Evolutionary conservation across 2,329 filamentous ascomycete genomes (phyloP), one percentile per base, ranked within the genome.

Genomic region (Colletotrichum plurivorum): DNA sequence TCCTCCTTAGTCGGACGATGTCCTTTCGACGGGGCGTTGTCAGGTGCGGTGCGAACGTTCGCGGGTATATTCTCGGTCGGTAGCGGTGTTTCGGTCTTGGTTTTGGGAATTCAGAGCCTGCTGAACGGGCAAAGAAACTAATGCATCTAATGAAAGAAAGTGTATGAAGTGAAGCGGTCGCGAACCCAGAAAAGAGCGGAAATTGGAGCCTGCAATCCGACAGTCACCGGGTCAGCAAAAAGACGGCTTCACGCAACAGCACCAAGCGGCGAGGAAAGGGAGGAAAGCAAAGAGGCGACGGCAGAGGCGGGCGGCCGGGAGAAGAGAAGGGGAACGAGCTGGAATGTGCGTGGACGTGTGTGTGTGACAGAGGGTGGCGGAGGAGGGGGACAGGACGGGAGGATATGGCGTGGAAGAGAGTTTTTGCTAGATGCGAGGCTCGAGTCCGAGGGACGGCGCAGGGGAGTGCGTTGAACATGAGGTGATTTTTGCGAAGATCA

Each of bases 81-180:
- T 22, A 20, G 57, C 10, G 27, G 52, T 51, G 39, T 31, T 8
- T 36, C 31, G 31, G 31, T 9, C 10, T 36, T 36, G 31, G 31
- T 36, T 36, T 52, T 70, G 62, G 71, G 27, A 65, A 82, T 85
- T 87, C 85, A 87, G 85, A 86, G 80, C 85, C 85, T 83, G 85
- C 85, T 87, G 85, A 87, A 87, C 73, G 75, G 74, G 74, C 75
- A 74, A 75, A 73, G 69, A 68, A 71, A 68, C 56, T 57, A 69
- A 74, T 74, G 74, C 77, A 78, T 80, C 68, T 73, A 78, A 36
- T 10, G 31, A 76, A 72, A 63, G 73, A 76, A 67, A 71, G 73
- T 73, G 65, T 69, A 75, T 72, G 73, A 77, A 75, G 60, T 58
- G 66, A 74, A 76, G 39, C 22, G 12, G 51, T 57, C 43, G 73